Evolutionary conservation across 352 stramenopile species (phyloP).

Genomic region (Phytophthora pseudosyringae): DNA sequence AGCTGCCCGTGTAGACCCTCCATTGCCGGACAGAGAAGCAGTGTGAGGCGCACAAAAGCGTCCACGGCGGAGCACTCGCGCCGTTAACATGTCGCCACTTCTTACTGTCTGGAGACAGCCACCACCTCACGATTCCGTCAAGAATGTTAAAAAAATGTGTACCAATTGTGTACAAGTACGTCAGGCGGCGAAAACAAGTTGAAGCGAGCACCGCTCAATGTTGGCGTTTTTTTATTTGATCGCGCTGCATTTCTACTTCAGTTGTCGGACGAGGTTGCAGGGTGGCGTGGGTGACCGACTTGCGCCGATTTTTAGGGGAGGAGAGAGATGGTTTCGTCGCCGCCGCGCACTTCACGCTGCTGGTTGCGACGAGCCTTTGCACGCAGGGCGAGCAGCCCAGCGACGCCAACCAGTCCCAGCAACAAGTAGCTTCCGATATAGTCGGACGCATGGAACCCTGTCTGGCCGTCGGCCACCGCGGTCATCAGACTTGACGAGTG

Average conservation of each 20-base stretch:
- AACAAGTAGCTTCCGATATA: conserved; percentile 65
- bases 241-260: conserved; percentile 21
- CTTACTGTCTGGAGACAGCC: conserved; percentile 1
- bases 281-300: background rate
- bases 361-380: conserved; percentile 39
- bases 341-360: conserved; percentile 6
- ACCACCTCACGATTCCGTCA: conserved; percentile 25
- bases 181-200: conserved; percentile 6
- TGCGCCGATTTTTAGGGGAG: conserved; percentile 23
- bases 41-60: conserved; percentile 22
- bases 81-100: conserved; percentile 24
- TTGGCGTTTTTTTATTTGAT: background rate
- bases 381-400: conserved; percentile 54
- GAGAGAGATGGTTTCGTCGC: conserved; percentile 36
- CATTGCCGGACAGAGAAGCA: conserved; percentile 3
- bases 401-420: conserved; percentile 64
- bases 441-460: conserved; percentile 37
- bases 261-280: background rate
- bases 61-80: conserved; percentile 32
- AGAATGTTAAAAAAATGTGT: conserved; percentile 17
- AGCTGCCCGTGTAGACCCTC: background rate
- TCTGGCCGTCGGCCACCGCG: conserved; percentile 5
- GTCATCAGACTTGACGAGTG: conserved; percentile 36
- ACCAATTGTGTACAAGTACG: conserved; percentile 30
- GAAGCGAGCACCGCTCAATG: background rate